Conservation (phyloP, 257 asterid species). For the Nicotiana sylvestris region DNA sequence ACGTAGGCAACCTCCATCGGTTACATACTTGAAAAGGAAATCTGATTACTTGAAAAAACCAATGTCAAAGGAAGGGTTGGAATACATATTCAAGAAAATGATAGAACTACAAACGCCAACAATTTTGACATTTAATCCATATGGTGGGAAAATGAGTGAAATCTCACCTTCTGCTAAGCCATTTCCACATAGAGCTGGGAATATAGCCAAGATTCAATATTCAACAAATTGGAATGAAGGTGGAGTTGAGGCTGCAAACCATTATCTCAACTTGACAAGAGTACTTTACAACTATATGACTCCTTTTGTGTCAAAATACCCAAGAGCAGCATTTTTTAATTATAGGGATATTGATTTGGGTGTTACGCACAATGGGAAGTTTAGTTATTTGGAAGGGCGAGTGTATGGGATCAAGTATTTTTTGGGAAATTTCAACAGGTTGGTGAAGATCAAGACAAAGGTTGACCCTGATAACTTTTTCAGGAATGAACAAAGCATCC, state of each 20-base stretch:
- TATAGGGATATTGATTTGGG: conserved; percentile 69
- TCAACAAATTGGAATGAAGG: conserved; percentile 42
- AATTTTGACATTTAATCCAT: conserved; percentile 33
- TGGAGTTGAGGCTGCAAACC: conserved; percentile 22
- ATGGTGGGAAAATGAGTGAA: conserved; percentile 56
- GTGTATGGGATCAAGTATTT: conserved; percentile 54
- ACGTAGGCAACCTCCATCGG: conserved; percentile 22
- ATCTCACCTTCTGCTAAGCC: conserved; percentile 43
- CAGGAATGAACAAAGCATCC: conserved; percentile 60
- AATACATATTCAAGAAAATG: conserved; percentile 26
- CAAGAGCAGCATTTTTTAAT: conserved; percentile 57
- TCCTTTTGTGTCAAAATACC: conserved; percentile 50
- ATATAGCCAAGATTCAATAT: conserved; percentile 46
- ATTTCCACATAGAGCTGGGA: conserved; percentile 67
- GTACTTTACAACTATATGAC: conserved; percentile 40
- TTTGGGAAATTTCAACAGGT: conserved; percentile 47
- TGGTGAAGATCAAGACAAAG: conserved; percentile 44
- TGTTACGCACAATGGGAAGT: conserved; percentile 32
- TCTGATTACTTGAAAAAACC: conserved; percentile 55
- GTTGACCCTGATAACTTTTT: conserved; percentile 63
- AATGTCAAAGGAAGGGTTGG: conserved; percentile 28
- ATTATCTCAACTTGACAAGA: conserved; percentile 33
- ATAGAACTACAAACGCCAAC: conserved; percentile 23
- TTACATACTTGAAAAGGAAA: conserved; percentile 44
- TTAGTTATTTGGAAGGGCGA: conserved; percentile 33